Base-by-base conservation (phyloP, 805 yeast genomes). In the Saturnispora diversa region DNA sequence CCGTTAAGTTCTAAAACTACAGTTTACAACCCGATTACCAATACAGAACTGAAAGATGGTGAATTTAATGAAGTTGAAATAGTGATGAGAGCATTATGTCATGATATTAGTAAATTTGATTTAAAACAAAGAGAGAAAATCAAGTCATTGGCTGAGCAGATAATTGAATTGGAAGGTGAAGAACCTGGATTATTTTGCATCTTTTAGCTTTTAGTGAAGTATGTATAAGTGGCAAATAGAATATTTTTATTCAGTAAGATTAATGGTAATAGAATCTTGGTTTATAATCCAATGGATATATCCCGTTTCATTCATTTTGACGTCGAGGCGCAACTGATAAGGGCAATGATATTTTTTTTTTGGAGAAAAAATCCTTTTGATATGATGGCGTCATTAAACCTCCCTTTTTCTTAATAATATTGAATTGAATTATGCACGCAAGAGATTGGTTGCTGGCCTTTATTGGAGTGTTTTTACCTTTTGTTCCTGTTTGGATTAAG, bases 381-480 rank as follows among this genome's bases (percentile, higher is more conserved):
- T n/a, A n/a, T n/a, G n/a, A n/a, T n/a, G n/a, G n/a, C n/a, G 21
- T 29, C 23, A 31, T 39, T 21, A 22, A 16, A 19, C 16, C 20
- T 21, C 31, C 16, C 31, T 12, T 24, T 12, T 27, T 31, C n/a
- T 10, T 16, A 12, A 30, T 17, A 21, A 30, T n/a, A 9, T 5
- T 21, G 16, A 19, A 11, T 20, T 16, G 10, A 19, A 44, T 11
- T 22, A 59, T 59, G 63, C 63, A 59, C 39, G 62, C 63, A 31
- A 56, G 56, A 50, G 64, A 60, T 39, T 60, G 86, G 85, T 65
- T 80, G 43, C 55, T 79, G 45, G 86, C 82, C 2, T 67, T 80
- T 37, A 53, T 82, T 40, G 84, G 85, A 2, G 67, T 81, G 42
- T 74, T 82, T 54, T 52, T 80, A 8, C 90, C 90, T 9, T 86